Percentiles rank a stretch among this genome's conserved stretches.
These are phyloP conservation scores for Rhododendron molle DNA, from an alignment of 148 eudicot species.

Conservation along the genomic window DNA sequence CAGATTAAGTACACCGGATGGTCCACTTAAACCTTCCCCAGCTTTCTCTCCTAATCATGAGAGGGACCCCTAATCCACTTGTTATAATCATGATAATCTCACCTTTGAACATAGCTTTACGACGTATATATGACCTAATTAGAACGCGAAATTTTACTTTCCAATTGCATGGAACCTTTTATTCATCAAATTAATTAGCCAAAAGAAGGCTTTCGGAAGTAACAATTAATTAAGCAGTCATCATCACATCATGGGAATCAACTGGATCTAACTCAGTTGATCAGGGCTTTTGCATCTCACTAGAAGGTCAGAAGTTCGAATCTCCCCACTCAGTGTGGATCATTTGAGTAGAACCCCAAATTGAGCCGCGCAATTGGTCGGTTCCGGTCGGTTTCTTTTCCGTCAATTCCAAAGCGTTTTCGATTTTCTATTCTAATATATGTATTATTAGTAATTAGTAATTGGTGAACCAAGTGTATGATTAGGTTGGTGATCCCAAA, in stretches of 20 bases:
- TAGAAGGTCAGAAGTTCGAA: too few relatives aligned
- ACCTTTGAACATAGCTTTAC: background rate
- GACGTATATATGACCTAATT: background rate
- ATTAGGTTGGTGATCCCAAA: background rate
- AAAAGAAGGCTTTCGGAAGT: background rate
- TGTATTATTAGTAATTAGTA: too few relatives aligned
- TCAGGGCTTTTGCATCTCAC: too few relatives aligned
- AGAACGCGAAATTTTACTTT: background rate
- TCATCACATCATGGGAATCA: background rate
- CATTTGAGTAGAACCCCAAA: too few relatives aligned
- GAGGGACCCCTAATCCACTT: slow-evolving; percentile 22
- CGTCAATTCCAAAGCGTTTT: too few relatives aligned
- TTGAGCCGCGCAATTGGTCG: too few relatives aligned
- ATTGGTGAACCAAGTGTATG: background rate
- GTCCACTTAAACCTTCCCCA: slow-evolving; percentile 1
- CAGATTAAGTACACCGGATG: background rate
- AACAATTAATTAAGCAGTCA: background rate
- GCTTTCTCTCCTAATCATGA: slow-evolving; percentile 14
- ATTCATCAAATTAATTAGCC: background rate
- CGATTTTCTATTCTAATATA: too few relatives aligned
- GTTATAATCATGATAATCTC: background rate
- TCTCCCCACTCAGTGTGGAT: too few relatives aligned
- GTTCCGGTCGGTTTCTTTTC: too few relatives aligned
- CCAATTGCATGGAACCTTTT: background rate
- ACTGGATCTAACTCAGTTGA: too few relatives aligned